phyloP scores from a whole-genome alignment of 1,284 basidiomycete species.

The Cutaneotrichosporon cavernicola region DNA sequence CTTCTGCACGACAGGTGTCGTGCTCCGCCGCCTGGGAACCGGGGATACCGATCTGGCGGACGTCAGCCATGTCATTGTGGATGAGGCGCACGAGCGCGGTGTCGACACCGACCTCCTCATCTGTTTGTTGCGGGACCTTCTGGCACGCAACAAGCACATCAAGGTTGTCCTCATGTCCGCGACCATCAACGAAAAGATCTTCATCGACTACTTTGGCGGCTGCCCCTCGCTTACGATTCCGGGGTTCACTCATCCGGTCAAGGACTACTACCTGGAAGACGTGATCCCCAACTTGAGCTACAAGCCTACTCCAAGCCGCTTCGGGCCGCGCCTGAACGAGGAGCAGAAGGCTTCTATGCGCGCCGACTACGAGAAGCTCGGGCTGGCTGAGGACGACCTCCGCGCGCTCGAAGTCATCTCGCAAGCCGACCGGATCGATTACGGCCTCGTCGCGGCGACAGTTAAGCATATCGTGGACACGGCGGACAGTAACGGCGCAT shows the following conservation, averaged over 20 bases:
- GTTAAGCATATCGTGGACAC: constrained; percentile 66
- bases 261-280: constrained; percentile 78
- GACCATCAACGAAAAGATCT: constrained; percentile 80
- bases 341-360: constrained; percentile 58
- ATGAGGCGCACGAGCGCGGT: constrained; percentile 90
- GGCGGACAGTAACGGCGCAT: constrained; percentile 59
- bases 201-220: constrained; percentile 71
- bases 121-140: constrained; percentile 74
- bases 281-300: constrained; percentile 62
- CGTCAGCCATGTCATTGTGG: constrained; percentile 83
- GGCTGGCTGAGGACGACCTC: constrained; percentile 61
- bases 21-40: constrained; percentile 72
- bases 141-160: constrained; percentile 67
- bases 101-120: constrained; percentile 87
- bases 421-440: constrained; percentile 69
- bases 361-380: constrained; percentile 58
- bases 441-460: constrained; percentile 68
- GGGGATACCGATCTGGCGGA: constrained; percentile 68
- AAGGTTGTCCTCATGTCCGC: constrained; percentile 62
- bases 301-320: constrained; percentile 47
- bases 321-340: constrained; percentile 57
- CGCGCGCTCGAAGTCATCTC: constrained; percentile 64
- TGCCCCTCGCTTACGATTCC: constrained; percentile 82
- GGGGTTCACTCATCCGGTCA: constrained; percentile 75
- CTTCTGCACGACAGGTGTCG: constrained; percentile 91